A percentile compares a stretch with the other conserved stretches of the same genome.
Evolutionary conservation across 139 green algal species (phyloP).

Genomic region (Tetradesmus obliquus): DNA sequence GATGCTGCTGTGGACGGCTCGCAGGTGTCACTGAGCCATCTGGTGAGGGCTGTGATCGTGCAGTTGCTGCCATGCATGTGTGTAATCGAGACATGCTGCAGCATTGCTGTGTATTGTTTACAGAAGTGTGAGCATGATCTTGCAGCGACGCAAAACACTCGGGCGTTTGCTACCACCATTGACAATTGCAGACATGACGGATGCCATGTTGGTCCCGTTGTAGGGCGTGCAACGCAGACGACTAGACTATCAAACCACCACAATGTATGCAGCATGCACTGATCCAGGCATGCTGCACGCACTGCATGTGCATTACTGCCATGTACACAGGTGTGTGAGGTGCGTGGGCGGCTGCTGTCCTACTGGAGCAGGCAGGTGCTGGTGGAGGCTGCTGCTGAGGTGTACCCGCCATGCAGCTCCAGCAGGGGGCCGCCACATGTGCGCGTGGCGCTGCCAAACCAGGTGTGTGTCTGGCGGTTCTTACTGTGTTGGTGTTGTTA

Average conservation of each 20-base stretch:
- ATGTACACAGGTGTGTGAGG: conserved; percentile 31
- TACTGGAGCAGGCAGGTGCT: conserved; percentile 39
- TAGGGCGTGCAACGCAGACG: no score
- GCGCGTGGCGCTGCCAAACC: not conserved
- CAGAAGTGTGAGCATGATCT: no score
- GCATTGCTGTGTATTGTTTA: no score
- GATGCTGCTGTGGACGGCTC: conserved; percentile 15
- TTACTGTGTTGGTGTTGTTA: not conserved
- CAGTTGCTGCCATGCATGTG: no score
- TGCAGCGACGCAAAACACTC: no score
- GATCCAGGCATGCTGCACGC: no score
- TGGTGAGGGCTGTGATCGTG: not conserved
- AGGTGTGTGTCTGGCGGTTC: not conserved
- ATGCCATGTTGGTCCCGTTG: no score
- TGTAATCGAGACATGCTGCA: not conserved
- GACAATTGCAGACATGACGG: no score
- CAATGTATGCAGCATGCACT: not conserved
- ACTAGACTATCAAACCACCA: no score
- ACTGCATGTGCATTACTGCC: not conserved
- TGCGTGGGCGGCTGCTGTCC: conserved; percentile 28
- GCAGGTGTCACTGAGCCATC: not conserved
- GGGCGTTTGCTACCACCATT: no score
- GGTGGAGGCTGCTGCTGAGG: conserved; percentile 39
- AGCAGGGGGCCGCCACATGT: conserved; percentile 29
- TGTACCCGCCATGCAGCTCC: not conserved